phyloP scores from a whole-genome alignment of 768 basidiomycete species.

The Lentinula sp. region DNA sequence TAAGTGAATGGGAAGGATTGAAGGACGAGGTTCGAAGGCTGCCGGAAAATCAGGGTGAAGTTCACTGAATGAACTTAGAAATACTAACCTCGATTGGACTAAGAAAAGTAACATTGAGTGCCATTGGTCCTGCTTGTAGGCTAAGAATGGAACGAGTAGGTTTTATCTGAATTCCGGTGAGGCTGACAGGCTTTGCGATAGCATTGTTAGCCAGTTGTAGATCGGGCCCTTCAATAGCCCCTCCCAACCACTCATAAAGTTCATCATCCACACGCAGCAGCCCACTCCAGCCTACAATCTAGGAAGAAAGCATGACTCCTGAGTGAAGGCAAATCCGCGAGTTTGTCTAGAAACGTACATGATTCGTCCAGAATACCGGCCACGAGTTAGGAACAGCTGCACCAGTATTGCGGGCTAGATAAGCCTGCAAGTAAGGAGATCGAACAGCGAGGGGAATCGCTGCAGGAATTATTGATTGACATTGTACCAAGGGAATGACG shows the following conservation, averaged over 20 bases:
- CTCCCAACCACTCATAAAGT: constrained; percentile 10
- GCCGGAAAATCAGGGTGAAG: neutral
- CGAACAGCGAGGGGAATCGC: constrained; percentile 20
- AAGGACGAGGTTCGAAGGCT: constrained; percentile 13
- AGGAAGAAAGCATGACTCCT: too few species aligned
- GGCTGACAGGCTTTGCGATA: neutral
- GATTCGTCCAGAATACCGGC: constrained; percentile 12
- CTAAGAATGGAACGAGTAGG: constrained; percentile 31
- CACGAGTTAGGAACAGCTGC: constrained; percentile 3
- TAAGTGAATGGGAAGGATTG: constrained; percentile 29
- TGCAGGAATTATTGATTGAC: constrained; percentile 8
- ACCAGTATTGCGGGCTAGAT: neutral
- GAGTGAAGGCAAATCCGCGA: neutral
- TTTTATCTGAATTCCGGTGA: constrained; percentile 8
- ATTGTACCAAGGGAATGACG: neutral
- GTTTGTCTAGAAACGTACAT: neutral
- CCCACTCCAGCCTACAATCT: constrained; percentile 7
- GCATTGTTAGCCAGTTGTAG: neutral
- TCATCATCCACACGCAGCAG: constrained; percentile 10
- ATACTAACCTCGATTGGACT: constrained; percentile 24
- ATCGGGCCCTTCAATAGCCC: constrained; percentile 6
- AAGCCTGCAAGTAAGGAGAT: constrained; percentile 17
- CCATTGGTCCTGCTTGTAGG: constrained; percentile 43
- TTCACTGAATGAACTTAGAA: neutral
- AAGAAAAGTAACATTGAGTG: constrained; percentile 45